Conservation (phyloP, 2,329 filamentous ascomycete genomes). For the Ilyonectria robusta region DNA sequence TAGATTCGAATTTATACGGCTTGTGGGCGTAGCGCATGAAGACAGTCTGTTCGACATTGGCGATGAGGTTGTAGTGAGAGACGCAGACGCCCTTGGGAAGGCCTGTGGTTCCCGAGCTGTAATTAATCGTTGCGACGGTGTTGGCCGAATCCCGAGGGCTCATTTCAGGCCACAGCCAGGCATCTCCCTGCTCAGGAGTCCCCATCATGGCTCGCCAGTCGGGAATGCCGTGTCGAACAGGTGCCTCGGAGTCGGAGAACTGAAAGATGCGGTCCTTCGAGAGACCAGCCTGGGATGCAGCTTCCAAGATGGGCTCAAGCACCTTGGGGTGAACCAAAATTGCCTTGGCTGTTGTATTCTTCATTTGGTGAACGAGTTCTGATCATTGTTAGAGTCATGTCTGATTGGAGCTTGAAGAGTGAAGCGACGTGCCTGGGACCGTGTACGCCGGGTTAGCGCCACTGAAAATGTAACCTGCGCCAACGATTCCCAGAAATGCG, state of each 20-base stretch:
- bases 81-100: conserved; percentile 66
- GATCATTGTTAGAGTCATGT: conserved; percentile 14
- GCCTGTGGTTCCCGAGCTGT: conserved; percentile 66
- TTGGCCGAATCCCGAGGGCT: conserved; percentile 51
- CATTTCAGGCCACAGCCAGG: conserved; percentile 60
- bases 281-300: conserved; percentile 58
- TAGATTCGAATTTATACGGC: conserved; percentile 52
- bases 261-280: conserved; percentile 61
- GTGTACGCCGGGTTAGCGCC: conserved; percentile 69
- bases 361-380: conserved; percentile 68
- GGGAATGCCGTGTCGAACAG: conserved; percentile 50
- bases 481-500: conserved; percentile 67
- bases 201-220: conserved; percentile 61
- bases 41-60: conserved; percentile 65
- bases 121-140: conserved; percentile 63
- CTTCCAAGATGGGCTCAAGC: conserved; percentile 59
- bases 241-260: conserved; percentile 59
- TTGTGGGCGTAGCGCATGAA: conserved; percentile 59
- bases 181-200: conserved; percentile 47
- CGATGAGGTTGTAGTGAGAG: conserved; percentile 63
- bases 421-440: conserved; percentile 55
- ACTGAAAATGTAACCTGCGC: conserved; percentile 67
- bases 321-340: conserved; percentile 65
- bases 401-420: not conserved
- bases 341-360: conserved; percentile 64